A percentile compares a stretch with the other conserved stretches of the same genome.
Evolutionary conservation across 1,284 basidiomycete genomes (phyloP).

Genomic region (Ustilago lituana): DNA sequence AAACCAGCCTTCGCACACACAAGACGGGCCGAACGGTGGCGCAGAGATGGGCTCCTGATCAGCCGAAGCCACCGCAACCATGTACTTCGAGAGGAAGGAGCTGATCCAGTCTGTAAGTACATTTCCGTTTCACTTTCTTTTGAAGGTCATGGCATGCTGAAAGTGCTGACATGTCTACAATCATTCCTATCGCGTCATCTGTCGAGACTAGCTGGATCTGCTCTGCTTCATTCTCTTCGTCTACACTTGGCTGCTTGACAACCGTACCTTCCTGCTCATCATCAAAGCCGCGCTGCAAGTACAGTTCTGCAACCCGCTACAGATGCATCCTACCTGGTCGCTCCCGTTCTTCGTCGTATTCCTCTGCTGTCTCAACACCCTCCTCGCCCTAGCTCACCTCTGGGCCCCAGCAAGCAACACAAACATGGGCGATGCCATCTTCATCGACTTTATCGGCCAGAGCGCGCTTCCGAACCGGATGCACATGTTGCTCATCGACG

Average conservation of each 20-base stretch:
- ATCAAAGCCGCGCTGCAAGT: constrained; percentile 45
- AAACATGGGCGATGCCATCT: constrained; percentile 22
- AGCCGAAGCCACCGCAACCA: constrained; percentile 4
- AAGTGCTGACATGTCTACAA: too few relatives aligned
- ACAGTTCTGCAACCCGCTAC: constrained; percentile 46
- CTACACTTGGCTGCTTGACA: constrained; percentile 55
- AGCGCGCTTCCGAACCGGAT: constrained; percentile 24
- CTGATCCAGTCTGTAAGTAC: constrained; percentile 43
- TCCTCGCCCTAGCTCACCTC: constrained; percentile 32
- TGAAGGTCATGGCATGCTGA: too few relatives aligned
- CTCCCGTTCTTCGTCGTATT: constrained; percentile 41
- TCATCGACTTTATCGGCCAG: constrained; percentile 60
- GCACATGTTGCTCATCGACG: constrained; percentile 44
- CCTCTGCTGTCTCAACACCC: constrained; percentile 36
- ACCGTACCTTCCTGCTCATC: constrained; percentile 38
- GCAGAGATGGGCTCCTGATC: constrained; percentile 18
- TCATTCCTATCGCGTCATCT: too few relatives aligned
- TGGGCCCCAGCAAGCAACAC: constrained; percentile 13
- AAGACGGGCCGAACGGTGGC: too few relatives aligned
- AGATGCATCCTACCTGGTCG: constrained; percentile 39
- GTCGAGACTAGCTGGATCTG: constrained; percentile 44
- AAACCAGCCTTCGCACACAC: neutral
- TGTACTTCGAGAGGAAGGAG: constrained; percentile 51
- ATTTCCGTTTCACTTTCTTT: too few relatives aligned
- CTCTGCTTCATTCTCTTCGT: constrained; percentile 52